phyloP scores from a whole-genome alignment of 257 asterid species.

The Solanum medicagineum region DNA sequence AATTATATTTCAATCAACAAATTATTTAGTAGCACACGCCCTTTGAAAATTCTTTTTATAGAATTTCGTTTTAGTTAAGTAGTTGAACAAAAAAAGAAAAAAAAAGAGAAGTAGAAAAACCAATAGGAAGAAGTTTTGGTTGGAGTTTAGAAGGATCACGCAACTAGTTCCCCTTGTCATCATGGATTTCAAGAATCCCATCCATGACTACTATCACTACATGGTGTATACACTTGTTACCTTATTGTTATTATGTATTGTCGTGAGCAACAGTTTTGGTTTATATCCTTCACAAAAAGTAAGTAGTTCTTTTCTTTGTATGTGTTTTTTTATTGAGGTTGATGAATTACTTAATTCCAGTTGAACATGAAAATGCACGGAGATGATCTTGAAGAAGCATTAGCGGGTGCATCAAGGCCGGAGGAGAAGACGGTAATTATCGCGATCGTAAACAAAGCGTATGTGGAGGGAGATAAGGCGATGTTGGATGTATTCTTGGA shows the following conservation, averaged over 20 bases:
- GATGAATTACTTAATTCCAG: neutral
- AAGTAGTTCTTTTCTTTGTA: neutral
- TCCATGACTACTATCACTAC: neutral
- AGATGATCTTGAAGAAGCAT: slow-evolving; percentile 24
- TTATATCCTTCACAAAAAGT: neutral
- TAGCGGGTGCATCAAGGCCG: slow-evolving; percentile 9
- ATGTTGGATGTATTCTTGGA: slow-evolving; percentile 47
- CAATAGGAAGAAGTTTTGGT: neutral
- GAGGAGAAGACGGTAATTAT: slow-evolving; percentile 29
- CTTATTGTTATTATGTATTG: neutral
- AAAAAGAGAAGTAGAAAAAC: neutral
- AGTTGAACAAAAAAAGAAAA: neutral
- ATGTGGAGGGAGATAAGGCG: slow-evolving; percentile 32
- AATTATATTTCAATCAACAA: neutral
- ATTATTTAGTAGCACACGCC: neutral
- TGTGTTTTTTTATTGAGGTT: too few species aligned
- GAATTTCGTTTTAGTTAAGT: neutral
- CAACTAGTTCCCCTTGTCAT: neutral
- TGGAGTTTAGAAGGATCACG: neutral
- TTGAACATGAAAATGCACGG: neutral
- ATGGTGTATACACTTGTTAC: neutral
- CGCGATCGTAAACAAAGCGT: slow-evolving; percentile 28
- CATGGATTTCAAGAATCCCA: neutral
- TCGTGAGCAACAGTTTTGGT: neutral
- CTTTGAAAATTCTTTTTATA: neutral